Percentiles rank a stretch among this genome's conserved stretches.
Evolutionary conservation across 2,329 filamentous ascomycete genomes (phyloP).

Genomic region (Colletotrichum higginsianum): DNA sequence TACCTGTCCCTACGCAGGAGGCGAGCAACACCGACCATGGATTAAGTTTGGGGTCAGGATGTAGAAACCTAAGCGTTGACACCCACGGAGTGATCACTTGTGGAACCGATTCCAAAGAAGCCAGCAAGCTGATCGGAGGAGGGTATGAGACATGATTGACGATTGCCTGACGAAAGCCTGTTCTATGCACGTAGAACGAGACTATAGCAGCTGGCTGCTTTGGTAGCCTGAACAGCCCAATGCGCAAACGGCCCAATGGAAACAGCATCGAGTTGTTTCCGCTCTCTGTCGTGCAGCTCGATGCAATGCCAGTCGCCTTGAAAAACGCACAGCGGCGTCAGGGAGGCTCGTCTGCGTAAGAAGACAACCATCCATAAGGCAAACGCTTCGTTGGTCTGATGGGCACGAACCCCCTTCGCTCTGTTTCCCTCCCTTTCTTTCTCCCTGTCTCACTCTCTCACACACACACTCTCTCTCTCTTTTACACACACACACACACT

Average conservation of each 20-base stretch:
- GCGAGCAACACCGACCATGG: neutral
- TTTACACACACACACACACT: too few relatives aligned
- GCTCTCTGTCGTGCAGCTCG: neutral
- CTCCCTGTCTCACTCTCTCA: too few relatives aligned
- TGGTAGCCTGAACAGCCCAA: neutral
- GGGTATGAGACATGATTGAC: too few relatives aligned
- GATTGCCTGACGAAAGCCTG: too few relatives aligned
- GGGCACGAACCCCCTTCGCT: neutral
- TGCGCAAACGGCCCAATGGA: neutral
- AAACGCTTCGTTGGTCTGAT: neutral
- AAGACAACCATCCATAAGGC: neutral
- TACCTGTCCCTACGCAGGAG: neutral
- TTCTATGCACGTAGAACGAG: neutral
- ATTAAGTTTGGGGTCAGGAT: neutral
- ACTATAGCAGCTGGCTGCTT: neutral
- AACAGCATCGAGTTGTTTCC: neutral
- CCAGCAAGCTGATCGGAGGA: neutral
- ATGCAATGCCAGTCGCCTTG: neutral
- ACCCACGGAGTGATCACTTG: neutral
- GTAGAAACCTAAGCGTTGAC: neutral
- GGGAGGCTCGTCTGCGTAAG: neutral
- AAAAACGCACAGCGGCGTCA: too few relatives aligned
- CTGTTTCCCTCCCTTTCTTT: too few relatives aligned
- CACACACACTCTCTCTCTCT: too few relatives aligned
- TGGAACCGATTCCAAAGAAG: neutral